Percentiles rank a stretch among this genome's conserved stretches.
Evolutionary conservation across 352 stramenopile genomes (phyloP).

Genomic region (Discostella stelligera): DNA sequence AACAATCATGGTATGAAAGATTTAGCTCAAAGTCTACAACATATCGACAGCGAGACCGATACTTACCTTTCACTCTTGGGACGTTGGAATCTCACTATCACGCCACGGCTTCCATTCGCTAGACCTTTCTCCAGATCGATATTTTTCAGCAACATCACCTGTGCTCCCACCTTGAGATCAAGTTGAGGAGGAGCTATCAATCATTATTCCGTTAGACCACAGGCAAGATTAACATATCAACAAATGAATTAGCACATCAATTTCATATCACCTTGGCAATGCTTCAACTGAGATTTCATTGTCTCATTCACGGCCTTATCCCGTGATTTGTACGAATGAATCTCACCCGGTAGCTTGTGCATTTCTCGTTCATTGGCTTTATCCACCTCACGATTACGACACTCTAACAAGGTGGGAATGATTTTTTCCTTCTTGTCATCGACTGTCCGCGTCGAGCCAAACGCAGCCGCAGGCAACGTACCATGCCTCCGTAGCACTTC

Average conservation of each 20-base stretch:
- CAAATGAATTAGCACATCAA: neutral
- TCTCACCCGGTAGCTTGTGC: slow-evolving; percentile 53
- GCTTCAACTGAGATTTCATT: slow-evolving; percentile 46
- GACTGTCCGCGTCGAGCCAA: slow-evolving; percentile 12
- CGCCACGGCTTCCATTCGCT: slow-evolving; percentile 87
- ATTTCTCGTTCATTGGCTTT: slow-evolving; percentile 79
- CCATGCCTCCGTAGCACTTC: slow-evolving; percentile 50
- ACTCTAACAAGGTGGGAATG: slow-evolving; percentile 80
- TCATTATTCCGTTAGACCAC: neutral
- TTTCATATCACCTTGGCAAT: slow-evolving; percentile 35
- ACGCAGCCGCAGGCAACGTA: slow-evolving; percentile 44
- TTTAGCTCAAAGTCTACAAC: neutral
- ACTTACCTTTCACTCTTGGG: slow-evolving; percentile 29
- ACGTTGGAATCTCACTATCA: slow-evolving; percentile 58
- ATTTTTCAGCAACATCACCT: slow-evolving; percentile 96
- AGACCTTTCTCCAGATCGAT: slow-evolving; percentile 84
- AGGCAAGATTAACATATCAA: neutral
- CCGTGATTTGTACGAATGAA: slow-evolving; percentile 36
- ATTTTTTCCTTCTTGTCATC: slow-evolving; percentile 44
- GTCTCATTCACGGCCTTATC: slow-evolving; percentile 47
- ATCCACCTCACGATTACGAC: slow-evolving; percentile 81
- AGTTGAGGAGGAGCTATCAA: slow-evolving; percentile 47
- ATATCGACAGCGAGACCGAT: neutral
- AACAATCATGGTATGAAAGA: neutral
- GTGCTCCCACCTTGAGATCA: slow-evolving; percentile 76